Percentiles rank a stretch among this genome's conserved stretches.
Conservation (phyloP, 768 basidiomycete species). For the Rhodosporidiobolus sp. region DNA sequence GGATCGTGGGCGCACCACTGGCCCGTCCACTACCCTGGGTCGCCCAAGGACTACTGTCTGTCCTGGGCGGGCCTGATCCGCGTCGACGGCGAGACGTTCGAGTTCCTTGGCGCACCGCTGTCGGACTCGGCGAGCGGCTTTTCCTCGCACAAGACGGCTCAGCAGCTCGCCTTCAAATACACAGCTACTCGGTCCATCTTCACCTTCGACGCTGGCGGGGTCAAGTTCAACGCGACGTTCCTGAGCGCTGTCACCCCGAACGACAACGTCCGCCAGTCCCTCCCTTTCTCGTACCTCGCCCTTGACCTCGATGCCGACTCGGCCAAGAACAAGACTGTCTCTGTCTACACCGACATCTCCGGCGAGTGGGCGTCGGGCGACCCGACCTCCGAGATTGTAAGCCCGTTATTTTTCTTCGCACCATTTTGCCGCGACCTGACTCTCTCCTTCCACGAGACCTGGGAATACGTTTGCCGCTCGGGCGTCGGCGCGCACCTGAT, state of each 20-base stretch:
- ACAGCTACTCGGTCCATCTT: constrained; percentile 32
- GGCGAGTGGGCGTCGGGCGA: constrained; percentile 31
- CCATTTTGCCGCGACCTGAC: not conserved
- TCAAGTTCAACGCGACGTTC: constrained; percentile 48
- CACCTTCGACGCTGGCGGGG: constrained; percentile 17
- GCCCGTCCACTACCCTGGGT: constrained; percentile 20
- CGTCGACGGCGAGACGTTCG: constrained; percentile 28
- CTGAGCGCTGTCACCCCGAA: constrained; percentile 26
- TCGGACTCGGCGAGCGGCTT: not conserved
- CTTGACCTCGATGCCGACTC: constrained; percentile 4
- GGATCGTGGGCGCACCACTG: constrained; percentile 30
- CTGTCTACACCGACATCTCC: constrained; percentile 27
- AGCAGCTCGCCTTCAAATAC: constrained; percentile 19
- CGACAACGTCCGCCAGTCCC: constrained; percentile 20
- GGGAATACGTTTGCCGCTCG: constrained; percentile 8
- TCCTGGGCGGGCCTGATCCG: constrained; percentile 27
- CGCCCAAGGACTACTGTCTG: not conserved
- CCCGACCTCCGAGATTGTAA: constrained; percentile 10
- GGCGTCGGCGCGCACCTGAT: constrained; percentile 6
- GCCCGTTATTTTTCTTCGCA: not conserved
- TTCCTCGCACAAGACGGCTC: not conserved
- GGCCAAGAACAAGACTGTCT: not conserved
- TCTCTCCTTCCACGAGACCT: not conserved
- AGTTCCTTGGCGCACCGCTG: constrained; percentile 28
- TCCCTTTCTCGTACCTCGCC: constrained; percentile 27